Conservation (phyloP, 805 yeast genomes). For the Hanseniaspora jakobsenii region DNA sequence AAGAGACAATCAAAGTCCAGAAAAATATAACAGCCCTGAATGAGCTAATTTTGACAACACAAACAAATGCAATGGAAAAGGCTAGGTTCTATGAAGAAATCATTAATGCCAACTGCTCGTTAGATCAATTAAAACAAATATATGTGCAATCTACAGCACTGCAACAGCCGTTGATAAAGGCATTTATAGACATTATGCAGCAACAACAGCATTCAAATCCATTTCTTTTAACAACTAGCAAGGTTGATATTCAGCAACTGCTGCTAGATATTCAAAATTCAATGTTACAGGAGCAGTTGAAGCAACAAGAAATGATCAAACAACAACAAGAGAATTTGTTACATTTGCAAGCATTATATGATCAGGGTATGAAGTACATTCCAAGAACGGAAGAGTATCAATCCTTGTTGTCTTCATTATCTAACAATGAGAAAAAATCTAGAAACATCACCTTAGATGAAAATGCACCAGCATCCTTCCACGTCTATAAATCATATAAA, state of each 20-base stretch:
- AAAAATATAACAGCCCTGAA: constrained; percentile 12
- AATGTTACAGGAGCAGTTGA: constrained; percentile 6
- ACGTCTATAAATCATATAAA: constrained; percentile 13
- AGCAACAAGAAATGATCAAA: constrained; percentile 13
- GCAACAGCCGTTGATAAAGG: constrained; percentile 10
- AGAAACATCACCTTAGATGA: constrained; percentile 12
- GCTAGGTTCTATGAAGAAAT: constrained; percentile 7
- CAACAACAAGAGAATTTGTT: constrained; percentile 12
- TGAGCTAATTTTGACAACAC: constrained; percentile 8
- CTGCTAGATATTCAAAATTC: background rate
- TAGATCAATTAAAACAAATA: constrained; percentile 5
- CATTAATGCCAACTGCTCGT: constrained; percentile 4
- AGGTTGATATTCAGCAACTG: constrained; percentile 3
- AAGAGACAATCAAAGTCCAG: constrained; percentile 9
- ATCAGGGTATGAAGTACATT: constrained; percentile 2
- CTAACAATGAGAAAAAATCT: too few relatives aligned
- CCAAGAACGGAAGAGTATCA: too few relatives aligned
- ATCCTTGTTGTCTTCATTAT: too few relatives aligned
- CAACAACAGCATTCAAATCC: constrained; percentile 5
- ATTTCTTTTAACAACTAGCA: constrained; percentile 1
- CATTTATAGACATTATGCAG: constrained; percentile 7
- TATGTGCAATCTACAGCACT: constrained; percentile 3
- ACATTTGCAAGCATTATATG: constrained; percentile 6
- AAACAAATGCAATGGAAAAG: constrained; percentile 8
- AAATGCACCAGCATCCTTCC: constrained; percentile 14